Evolutionary conservation across 192 early-diverging fungal genomes (phyloP).

Genomic region (Rhizoclosmatium sp.): DNA sequence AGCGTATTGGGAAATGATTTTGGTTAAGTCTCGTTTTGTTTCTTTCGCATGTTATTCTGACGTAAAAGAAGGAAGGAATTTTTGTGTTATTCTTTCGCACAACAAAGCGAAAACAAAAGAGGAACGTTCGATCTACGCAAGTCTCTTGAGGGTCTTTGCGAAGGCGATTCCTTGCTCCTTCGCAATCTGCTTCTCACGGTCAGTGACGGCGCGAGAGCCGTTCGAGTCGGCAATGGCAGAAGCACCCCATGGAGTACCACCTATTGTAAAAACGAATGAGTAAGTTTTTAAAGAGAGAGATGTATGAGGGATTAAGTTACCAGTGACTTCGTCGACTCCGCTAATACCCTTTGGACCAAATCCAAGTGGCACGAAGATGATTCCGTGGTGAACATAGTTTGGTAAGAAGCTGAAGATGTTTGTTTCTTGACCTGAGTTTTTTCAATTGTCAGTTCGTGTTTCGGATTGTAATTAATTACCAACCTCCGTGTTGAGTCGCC

Average conservation of each 20-base stretch:
- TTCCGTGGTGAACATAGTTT: constrained; percentile 57
- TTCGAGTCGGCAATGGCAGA: constrained; percentile 71
- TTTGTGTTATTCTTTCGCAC: no score
- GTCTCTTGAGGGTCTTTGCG: constrained; percentile 41
- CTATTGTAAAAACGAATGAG: constrained; percentile 18
- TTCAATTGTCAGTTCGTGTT: no score
- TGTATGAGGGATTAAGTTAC: no score
- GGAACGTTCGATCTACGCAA: no score
- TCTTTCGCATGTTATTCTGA: no score
- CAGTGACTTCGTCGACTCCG: not conserved
- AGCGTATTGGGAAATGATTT: no score
- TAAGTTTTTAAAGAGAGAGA: no score
- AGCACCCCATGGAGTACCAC: constrained; percentile 74
- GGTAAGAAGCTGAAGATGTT: constrained; percentile 49
- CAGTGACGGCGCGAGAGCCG: constrained; percentile 65
- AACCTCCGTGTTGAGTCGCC: constrained; percentile 70
- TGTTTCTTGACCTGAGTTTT: constrained; percentile 45
- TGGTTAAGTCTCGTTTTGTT: no score
- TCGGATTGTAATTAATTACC: no score
- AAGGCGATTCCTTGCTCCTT: constrained; percentile 48
- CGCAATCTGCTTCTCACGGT: constrained; percentile 72
- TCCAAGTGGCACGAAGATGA: constrained; percentile 62
- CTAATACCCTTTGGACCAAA: constrained; percentile 8
- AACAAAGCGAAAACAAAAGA: no score
- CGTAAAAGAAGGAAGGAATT: no score